Percentiles rank a stretch among this genome's conserved stretches.
These are phyloP conservation scores for Keqinozyma sinolaborantium DNA, from an alignment of 1,139 yeast genomes.

Conservation along the genomic window DNA sequence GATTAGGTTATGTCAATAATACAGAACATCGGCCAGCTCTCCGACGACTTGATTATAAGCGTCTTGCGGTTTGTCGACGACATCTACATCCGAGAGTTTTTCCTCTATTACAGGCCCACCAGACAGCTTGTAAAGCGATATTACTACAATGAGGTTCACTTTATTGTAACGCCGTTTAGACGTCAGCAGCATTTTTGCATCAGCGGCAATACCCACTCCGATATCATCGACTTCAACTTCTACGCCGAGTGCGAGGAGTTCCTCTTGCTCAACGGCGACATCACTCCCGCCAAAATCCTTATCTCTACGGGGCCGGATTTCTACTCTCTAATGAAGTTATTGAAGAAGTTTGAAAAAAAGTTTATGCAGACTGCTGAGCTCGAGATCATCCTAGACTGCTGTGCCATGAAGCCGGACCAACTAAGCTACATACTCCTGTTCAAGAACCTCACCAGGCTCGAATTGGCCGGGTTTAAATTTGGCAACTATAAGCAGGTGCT, in stretches of 20 bases:
- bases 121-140: conserved; percentile 21
- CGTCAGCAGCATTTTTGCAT: conserved; percentile 22
- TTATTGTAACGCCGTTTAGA: conserved; percentile 28
- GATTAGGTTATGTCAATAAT: too few species aligned
- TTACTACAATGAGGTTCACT: conserved; percentile 31
- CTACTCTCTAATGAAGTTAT: conserved; percentile 21
- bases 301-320: conserved; percentile 34
- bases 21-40: too few species aligned
- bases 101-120: conserved; percentile 17
- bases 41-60: conserved; percentile 20
- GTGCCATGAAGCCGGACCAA: conserved; percentile 10
- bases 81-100: conserved; percentile 24
- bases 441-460: conserved; percentile 27
- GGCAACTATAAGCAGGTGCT: conserved; percentile 8
- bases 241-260: conserved; percentile 33
- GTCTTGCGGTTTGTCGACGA: conserved; percentile 21
- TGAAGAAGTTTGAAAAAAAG: conserved; percentile 16
- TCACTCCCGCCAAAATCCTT: conserved; percentile 23
- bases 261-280: conserved; percentile 21
- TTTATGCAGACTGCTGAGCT: conserved; percentile 14
- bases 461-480: conserved; percentile 23
- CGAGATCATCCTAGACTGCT: conserved; percentile 24
- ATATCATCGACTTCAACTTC: conserved; percentile 22
- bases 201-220: conserved; percentile 11
- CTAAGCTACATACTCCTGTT: conserved; percentile 19